Evolutionary conservation across 768 basidiomycete species (phyloP).

Genomic region (Ramaria sp.): DNA sequence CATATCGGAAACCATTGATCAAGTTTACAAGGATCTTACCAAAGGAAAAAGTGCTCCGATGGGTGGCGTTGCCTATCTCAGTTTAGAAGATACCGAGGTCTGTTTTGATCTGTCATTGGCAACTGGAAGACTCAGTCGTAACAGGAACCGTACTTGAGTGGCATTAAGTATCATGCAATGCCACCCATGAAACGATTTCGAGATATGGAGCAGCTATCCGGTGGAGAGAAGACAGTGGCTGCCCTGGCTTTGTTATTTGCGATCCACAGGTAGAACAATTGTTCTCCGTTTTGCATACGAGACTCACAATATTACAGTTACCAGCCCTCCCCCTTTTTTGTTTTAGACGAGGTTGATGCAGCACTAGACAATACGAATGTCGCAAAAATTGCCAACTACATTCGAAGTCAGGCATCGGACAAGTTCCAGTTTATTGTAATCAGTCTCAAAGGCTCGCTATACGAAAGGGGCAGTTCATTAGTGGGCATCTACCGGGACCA

Average conservation of each 20-base stretch:
- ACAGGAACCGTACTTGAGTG: conserved; percentile 73
- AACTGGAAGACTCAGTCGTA: conserved; percentile 13
- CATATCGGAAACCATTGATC: conserved; percentile 88
- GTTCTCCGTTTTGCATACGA: not conserved
- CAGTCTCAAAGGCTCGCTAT: conserved; percentile 87
- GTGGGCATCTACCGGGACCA: conserved; percentile 95
- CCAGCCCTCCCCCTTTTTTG: conserved; percentile 95
- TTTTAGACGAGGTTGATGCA: conserved; percentile 97
- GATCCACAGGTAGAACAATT: conserved; percentile 69
- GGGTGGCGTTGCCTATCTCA: conserved; percentile 95
- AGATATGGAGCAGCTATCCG: conserved; percentile 98
- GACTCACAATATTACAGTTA: conserved; percentile 40
- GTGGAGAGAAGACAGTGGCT: conserved; percentile 97
- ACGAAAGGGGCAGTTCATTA: conserved; percentile 80
- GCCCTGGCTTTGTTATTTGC: conserved; percentile 94
- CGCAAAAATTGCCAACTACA: conserved; percentile 89
- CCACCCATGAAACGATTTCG: conserved; percentile 99
- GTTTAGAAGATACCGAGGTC: conserved; percentile 92
- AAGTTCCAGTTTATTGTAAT: conserved; percentile 96
- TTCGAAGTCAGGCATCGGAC: conserved; percentile 72
- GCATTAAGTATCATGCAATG: conserved; percentile 99
- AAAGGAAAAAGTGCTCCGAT: conserved; percentile 89
- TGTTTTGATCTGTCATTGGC: not conserved
- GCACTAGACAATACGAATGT: conserved; percentile 99
- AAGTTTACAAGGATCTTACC: conserved; percentile 95